A percentile compares a stretch with the other conserved stretches of the same genome.
These are phyloP conservation scores for Abortiporus biennis DNA, from an alignment of 1,284 basidiomycete genomes.

Conservation along the genomic window DNA sequence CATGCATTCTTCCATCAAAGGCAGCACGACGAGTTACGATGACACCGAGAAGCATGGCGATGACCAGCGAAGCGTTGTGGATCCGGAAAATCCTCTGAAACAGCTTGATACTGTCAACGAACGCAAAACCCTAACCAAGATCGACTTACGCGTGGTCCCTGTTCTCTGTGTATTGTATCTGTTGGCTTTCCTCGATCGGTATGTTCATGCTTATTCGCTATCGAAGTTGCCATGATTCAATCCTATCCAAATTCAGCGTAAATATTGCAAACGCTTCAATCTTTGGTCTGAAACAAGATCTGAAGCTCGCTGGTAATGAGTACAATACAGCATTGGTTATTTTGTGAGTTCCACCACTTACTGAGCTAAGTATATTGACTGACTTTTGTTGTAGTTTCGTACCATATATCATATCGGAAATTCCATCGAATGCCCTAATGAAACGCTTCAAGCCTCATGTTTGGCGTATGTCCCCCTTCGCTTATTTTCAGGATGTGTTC, in stretches of 20 bases:
- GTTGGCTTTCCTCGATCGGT: conserved; percentile 28
- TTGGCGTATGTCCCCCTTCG: conserved; percentile 19
- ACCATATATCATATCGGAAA: conserved; percentile 27
- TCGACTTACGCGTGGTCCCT: conserved; percentile 25
- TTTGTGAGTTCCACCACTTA: conserved; percentile 19
- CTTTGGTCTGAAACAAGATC: conserved; percentile 23
- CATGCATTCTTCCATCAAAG: too few relatives aligned
- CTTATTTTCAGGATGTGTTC: conserved; percentile 2
- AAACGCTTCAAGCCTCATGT: conserved; percentile 26
- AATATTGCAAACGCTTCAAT: conserved; percentile 27
- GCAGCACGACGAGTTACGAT: not conserved
- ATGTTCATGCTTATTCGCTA: conserved; percentile 6
- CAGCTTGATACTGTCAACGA: too few relatives aligned
- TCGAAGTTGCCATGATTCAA: not conserved
- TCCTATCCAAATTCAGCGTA: conserved; percentile 15
- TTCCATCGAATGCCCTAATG: conserved; percentile 26
- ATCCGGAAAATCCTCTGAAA: too few relatives aligned
- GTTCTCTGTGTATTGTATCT: conserved; percentile 24
- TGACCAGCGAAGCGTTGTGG: too few relatives aligned
- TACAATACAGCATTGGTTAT: conserved; percentile 27
- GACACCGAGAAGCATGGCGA: conserved; percentile 1
- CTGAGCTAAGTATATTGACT: not conserved
- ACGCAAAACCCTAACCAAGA: conserved; percentile 23
- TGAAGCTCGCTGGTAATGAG: conserved; percentile 21
- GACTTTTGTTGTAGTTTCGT: conserved; percentile 18